Conservation (phyloP, 345 rosid species). For the Adansonia digitata region DNA sequence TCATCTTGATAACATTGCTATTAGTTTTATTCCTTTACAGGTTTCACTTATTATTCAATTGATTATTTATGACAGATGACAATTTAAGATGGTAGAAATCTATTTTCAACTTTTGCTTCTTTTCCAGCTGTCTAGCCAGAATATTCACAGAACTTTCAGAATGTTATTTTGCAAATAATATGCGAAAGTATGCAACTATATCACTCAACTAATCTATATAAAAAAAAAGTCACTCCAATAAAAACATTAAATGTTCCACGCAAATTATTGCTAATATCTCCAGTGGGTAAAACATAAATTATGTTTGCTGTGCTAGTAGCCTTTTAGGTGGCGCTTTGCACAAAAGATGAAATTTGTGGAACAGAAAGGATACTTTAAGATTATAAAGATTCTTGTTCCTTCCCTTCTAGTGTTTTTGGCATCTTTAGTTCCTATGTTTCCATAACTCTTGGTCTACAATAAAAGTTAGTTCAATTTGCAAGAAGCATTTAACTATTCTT, state of each 20-base stretch:
- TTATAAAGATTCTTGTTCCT: not conserved
- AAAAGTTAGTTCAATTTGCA: constrained; percentile 1
- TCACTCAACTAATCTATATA: not conserved
- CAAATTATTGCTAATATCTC: not conserved
- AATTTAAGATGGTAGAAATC: not conserved
- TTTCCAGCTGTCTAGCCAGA: not conserved
- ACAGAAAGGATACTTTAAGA: not conserved
- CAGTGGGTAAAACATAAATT: not conserved
- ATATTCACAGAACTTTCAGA: not conserved
- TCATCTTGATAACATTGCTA: not conserved
- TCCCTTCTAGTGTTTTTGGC: not conserved
- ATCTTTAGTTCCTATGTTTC: not conserved
- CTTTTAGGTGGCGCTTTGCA: not conserved
- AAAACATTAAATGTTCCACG: not conserved
- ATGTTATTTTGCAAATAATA: not conserved
- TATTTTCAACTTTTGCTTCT: not conserved
- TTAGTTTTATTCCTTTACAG: not conserved
- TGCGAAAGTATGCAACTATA: not conserved
- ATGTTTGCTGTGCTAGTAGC: not conserved
- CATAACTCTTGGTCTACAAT: not conserved
- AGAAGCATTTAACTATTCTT: not conserved
- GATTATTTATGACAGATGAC: not conserved
- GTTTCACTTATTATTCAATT: not conserved
- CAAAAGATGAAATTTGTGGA: not conserved
- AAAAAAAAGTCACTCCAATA: not conserved